Percentiles rank a stretch among this genome's conserved stretches.
These are phyloP conservation scores for Hirsutella rhossiliensis DNA, from an alignment of 2,329 filamentous ascomycete genomes.

Conservation along the genomic window DNA sequence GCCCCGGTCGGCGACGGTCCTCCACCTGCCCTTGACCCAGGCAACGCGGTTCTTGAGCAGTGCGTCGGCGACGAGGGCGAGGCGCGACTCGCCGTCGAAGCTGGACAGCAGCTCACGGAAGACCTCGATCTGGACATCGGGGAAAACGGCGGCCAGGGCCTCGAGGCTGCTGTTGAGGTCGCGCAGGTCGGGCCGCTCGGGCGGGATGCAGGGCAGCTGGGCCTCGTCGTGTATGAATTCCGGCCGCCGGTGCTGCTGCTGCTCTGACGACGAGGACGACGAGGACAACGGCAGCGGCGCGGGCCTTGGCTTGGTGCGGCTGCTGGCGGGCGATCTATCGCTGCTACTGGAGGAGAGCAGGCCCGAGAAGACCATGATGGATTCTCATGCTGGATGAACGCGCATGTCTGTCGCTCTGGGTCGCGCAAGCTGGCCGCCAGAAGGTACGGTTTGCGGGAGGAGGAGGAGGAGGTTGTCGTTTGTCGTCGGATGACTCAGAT, in stretches of 20 bases:
- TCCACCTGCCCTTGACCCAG: conserved; percentile 60
- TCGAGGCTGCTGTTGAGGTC: conserved; percentile 60
- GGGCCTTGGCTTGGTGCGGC: conserved; percentile 17
- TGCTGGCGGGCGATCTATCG: conserved; percentile 21
- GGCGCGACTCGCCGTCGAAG: conserved; percentile 63
- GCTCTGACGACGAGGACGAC: no score
- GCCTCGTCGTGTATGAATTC: conserved; percentile 44
- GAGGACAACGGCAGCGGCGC: conserved; percentile 8
- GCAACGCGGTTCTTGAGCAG: conserved; percentile 59
- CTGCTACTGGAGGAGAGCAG: conserved; percentile 27
- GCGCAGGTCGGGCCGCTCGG: conserved; percentile 49
- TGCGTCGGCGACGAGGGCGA: conserved; percentile 66
- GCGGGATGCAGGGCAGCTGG: conserved; percentile 34
- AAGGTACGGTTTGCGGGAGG: not conserved
- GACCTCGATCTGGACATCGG: conserved; percentile 69
- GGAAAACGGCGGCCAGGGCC: conserved; percentile 60
- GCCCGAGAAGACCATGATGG: conserved; percentile 39
- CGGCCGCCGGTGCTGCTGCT: conserved; percentile 8
- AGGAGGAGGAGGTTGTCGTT: not conserved
- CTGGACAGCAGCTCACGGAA: conserved; percentile 69
- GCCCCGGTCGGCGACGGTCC: conserved; percentile 26
- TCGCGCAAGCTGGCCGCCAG: not conserved
- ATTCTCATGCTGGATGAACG: conserved; percentile 11
- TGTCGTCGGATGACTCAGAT: not conserved
- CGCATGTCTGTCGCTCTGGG: not conserved